Base-by-base conservation (phyloP, 2,329 filamentous ascomycete genomes). In the Pyricularia sp. region DNA sequence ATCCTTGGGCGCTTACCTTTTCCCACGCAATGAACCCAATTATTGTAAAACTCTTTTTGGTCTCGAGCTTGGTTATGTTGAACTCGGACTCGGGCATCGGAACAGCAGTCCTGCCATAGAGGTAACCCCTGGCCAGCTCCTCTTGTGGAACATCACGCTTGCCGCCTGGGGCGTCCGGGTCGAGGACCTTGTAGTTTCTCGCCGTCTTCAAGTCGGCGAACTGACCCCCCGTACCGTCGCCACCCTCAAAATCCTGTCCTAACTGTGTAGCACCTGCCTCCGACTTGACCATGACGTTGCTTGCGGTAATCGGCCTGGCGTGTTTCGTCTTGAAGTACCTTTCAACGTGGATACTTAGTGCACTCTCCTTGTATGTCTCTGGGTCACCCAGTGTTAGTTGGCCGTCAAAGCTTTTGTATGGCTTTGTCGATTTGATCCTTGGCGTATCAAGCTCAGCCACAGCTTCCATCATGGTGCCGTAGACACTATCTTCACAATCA, bases 61-160 rank as follows among this genome's bases (percentile, higher is more conserved):
- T 95, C 74, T 96, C 90, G 42, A 97, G 84, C 72, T 91, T 93
- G n/a, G 93, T 97, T 69, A 97, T 88, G 73, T 94, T 93, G 77
- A 90, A 86, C 74, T 99, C 94, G 0, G 91, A 91, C 73, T 94
- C 90, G 72, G 88, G 92, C 73, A 99, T 97, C 72, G 91, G 90
- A 1, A 99, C 94, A 2, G 92, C 93, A 0, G 94, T 97, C 69
- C 93, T 87, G 64, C 95, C 95, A 76, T 99, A 99, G 75, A 93
- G 90, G 75, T 94, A 99, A 0, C 95, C 95, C 77, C 93, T 97
- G n/a, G 92, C 92, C 55, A 99, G 84, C 20, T 92, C 87, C 17
- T 97, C 93, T 69, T 88, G 88, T 31, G 91, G 88, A 30, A 99
- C 89, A 68, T 97, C 92, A 68, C 85, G 85, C 79, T 94, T 97